Evolutionary conservation across 495 filamentous ascomycete genomes (phyloP).

Genomic region (Astrocystis sublimbata): DNA sequence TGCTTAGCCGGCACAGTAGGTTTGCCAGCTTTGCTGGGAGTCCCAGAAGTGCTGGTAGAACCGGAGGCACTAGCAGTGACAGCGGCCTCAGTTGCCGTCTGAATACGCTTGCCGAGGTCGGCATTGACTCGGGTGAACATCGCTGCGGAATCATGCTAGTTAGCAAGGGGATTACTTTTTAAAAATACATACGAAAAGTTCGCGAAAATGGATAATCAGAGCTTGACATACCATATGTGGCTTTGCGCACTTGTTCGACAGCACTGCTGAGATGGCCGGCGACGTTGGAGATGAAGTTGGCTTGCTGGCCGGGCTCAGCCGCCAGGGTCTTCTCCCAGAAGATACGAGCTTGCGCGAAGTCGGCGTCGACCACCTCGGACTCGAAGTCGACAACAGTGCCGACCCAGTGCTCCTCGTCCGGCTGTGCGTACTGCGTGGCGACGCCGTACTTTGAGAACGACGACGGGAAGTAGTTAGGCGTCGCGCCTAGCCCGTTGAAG

Average conservation of each 20-base stretch:
- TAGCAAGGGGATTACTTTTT: not conserved
- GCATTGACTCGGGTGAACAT: conserved; percentile 39
- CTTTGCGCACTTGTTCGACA: conserved; percentile 19
- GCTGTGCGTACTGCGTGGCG: conserved; percentile 19
- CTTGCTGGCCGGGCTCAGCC: conserved; percentile 49
- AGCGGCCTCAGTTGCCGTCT: conserved; percentile 46
- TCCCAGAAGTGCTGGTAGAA: too few species aligned
- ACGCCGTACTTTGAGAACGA: conserved; percentile 43
- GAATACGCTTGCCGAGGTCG: conserved; percentile 46
- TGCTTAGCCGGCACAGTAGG: not conserved
- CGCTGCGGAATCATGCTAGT: not conserved
- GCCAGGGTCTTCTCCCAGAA: conserved; percentile 58
- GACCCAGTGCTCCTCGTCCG: conserved; percentile 19
- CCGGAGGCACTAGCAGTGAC: conserved; percentile 23
- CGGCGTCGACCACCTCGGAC: conserved; percentile 45
- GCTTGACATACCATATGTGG: conserved; percentile 15
- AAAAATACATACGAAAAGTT: not conserved
- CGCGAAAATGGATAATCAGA: not conserved
- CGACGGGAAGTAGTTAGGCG: conserved; percentile 55
- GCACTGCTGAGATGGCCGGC: conserved; percentile 41
- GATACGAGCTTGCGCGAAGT: conserved; percentile 53
- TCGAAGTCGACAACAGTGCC: conserved; percentile 15
- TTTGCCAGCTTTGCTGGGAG: too few species aligned
- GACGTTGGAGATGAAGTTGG: conserved; percentile 56
- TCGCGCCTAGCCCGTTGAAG: conserved; percentile 55